Evolutionary conservation across 2,329 filamentous ascomycete species (phyloP).

Genomic region (Sphaerulina populicola): DNA sequence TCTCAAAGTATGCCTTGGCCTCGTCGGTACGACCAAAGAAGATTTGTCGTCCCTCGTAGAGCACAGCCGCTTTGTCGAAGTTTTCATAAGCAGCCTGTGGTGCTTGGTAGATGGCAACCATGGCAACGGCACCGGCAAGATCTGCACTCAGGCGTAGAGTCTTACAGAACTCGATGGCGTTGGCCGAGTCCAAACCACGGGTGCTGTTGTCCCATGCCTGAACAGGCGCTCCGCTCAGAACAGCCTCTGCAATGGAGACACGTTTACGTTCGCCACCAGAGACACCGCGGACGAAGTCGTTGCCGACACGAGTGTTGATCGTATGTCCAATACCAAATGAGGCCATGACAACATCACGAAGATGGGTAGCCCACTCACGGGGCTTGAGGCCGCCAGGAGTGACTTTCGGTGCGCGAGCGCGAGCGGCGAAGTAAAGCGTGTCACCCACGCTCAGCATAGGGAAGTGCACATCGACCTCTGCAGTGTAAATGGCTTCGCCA

Average conservation of each 20-base stretch:
- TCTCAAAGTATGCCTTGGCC: conserved; percentile 60
- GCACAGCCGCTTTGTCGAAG: conserved; percentile 61
- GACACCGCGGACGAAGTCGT: conserved; percentile 67
- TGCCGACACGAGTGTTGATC: conserved; percentile 62
- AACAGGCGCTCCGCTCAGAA: conserved; percentile 51
- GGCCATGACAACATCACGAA: conserved; percentile 66
- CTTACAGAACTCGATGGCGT: conserved; percentile 66
- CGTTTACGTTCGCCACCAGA: conserved; percentile 69
- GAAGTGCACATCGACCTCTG: conserved; percentile 76
- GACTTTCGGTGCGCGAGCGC: conserved; percentile 56
- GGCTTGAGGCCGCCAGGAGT: conserved; percentile 52
- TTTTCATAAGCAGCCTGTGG: conserved; percentile 60
- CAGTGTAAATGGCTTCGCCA: conserved; percentile 79
- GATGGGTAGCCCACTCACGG: conserved; percentile 51
- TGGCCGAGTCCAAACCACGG: conserved; percentile 64
- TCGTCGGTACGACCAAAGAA: conserved; percentile 59
- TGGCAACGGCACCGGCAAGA: conserved; percentile 56
- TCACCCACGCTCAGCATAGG: conserved; percentile 69
- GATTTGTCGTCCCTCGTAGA: conserved; percentile 61
- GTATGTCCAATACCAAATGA: conserved; percentile 68
- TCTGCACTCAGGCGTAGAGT: conserved; percentile 61
- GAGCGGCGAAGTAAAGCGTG: conserved; percentile 68
- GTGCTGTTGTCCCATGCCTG: conserved; percentile 76
- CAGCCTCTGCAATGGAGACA: conserved; percentile 72
- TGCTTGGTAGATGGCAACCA: conserved; percentile 67